phyloP scores from a whole-genome alignment of 192 early-diverging fungal species.

The Dissophora ornata region DNA sequence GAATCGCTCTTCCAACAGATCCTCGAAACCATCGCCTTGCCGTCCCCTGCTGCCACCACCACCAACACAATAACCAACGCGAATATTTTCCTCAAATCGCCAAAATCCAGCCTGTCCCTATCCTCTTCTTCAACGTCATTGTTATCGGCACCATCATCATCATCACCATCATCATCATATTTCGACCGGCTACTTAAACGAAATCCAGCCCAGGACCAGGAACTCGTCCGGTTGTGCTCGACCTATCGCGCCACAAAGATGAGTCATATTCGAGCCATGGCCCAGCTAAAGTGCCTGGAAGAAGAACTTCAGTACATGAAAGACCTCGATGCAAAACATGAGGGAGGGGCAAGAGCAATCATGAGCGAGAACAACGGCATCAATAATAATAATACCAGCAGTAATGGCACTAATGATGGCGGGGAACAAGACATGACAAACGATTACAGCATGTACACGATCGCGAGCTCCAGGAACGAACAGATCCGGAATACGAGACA shows the following conservation, averaged over 20 bases:
- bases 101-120: no score
- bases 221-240: slow-evolving; percentile 37
- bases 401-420: no score
- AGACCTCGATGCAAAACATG: slow-evolving; percentile 14
- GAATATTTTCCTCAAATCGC: no score
- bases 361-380: no score
- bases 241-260: slow-evolving; percentile 52
- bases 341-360: background rate
- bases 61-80: no score
- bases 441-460: slow-evolving; percentile 20
- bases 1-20: slow-evolving; percentile 3
- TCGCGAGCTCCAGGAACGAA: slow-evolving; percentile 29
- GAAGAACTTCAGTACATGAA: slow-evolving; percentile 33
- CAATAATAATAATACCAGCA: no score
- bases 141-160: background rate
- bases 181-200: slow-evolving; percentile 14
- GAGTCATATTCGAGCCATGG: slow-evolving; percentile 44
- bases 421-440: slow-evolving; percentile 13
- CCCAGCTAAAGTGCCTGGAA: slow-evolving; percentile 42
- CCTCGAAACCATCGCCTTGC: background rate
- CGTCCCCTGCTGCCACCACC: background rate
- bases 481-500: slow-evolving; percentile 29
- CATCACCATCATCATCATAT: background rate
- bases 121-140: background rate
- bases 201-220: slow-evolving; percentile 25